phyloP scores from a whole-genome alignment of 176 grass and related monocot species.

The Musa troglodytarum region DNA sequence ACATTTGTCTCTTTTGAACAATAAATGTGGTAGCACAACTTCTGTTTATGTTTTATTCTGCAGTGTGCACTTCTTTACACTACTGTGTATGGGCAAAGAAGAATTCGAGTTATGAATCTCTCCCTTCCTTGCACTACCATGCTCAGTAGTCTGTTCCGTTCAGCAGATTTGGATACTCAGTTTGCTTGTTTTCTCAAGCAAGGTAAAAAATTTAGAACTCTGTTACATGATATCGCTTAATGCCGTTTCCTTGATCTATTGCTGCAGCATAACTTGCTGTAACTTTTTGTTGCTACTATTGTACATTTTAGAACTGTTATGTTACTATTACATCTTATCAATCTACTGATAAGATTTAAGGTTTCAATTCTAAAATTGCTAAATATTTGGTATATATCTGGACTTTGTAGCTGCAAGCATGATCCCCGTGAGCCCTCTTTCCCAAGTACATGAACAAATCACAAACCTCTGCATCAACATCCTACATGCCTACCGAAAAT shows the following conservation, averaged over 20 bases:
- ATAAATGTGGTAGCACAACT: not conserved
- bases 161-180: slow-evolving; percentile 74
- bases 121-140: slow-evolving; percentile 68
- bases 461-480: slow-evolving; percentile 78
- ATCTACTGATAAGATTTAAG: not conserved
- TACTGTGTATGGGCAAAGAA: slow-evolving; percentile 74
- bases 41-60: slow-evolving; percentile 5
- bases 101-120: slow-evolving; percentile 77
- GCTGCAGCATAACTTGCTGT: not conserved
- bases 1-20: not conserved
- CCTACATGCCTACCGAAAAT: slow-evolving; percentile 71
- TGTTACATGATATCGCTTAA: not conserved
- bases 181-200: slow-evolving; percentile 77
- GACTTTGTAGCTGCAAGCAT: slow-evolving; percentile 51
- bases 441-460: slow-evolving; percentile 60
- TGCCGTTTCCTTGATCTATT: slow-evolving; percentile 6
- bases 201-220: slow-evolving; percentile 39
- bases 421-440: slow-evolving; percentile 36
- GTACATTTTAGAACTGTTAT: not conserved
- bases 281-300: slow-evolving; percentile 7
- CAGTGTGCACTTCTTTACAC: slow-evolving; percentile 90
- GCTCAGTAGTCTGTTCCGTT: slow-evolving; percentile 64
- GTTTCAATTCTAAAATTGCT: not conserved
- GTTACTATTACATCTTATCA: not conserved
- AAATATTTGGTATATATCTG: slow-evolving; percentile 7